Evolutionary conservation across 805 yeast species (phyloP), one percentile per base, ranked within the genome.

Genomic region (Spathaspora gorwiae): DNA sequence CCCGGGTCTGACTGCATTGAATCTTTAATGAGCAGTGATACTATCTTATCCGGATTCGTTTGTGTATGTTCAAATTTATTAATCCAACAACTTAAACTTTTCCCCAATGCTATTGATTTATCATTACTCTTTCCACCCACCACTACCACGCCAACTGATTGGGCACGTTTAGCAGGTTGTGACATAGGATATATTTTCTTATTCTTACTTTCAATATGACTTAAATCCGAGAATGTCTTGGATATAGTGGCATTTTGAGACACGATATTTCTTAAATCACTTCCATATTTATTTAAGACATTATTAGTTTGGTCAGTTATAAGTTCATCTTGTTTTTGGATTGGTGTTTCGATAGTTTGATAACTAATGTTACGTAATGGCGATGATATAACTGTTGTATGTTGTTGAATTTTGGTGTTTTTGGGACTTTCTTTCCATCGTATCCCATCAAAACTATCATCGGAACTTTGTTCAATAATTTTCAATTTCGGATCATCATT

Each of bases 341-440:
- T 34, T 11, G 14, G 26, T 39, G 32, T 8, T 9, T 29, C 26
- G 15, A 6, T 19, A 13, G 26, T 37, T 9, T 30, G 40, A 30
- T 48, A 39, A 13, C 55, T 56, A 19, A 59, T 62, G 45, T 57
- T 64, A 19, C 24, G 24, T 37, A 75, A 52, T 0, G 80, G 80
- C 4, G 80, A 75, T 2, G 78, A 72, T 1, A 72, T 69, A 38
- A 41, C 39, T 40, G 46, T 49, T 42, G 15, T 36, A 44, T 31
- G 46, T 52, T 24, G 49, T 42, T 32, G 44, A 43, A 37, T 50
- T 31, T 53, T 49, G n/a, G 51, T 49, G 53, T 51, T 14, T n/a
- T 51, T 53, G 27, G 78, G 77, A 5, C 75, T 68, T 11, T 57
- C 56, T 12, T 64, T 72, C 79, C 79, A 74, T 39, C 68, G 56